Percentiles rank a stretch among this genome's conserved stretches.
Conservation (phyloP, 805 yeast species). For the Brettanomyces nanus region DNA sequence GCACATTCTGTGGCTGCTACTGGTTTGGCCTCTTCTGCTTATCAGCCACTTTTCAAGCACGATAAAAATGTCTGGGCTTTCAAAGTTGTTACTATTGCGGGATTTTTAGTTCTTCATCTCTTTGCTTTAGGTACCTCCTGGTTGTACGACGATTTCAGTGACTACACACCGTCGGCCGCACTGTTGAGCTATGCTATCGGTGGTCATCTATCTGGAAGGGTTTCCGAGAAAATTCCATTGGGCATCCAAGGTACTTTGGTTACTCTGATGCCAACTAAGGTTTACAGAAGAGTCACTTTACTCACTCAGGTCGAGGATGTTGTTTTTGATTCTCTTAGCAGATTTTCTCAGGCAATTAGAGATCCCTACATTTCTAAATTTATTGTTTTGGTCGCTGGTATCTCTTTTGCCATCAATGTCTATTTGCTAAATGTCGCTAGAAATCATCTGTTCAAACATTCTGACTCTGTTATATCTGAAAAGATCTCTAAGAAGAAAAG, state of each 20-base stretch:
- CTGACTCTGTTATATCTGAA: not conserved
- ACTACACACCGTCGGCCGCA: conserved; percentile 15
- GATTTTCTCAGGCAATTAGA: conserved; percentile 59
- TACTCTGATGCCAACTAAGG: conserved; percentile 48
- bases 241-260: conserved; percentile 40
- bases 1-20: conserved; percentile 62
- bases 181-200: conserved; percentile 17
- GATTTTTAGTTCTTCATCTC: conserved; percentile 55
- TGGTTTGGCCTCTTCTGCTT: conserved; percentile 18
- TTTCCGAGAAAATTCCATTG: conserved; percentile 36
- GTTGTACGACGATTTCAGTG: conserved; percentile 44
- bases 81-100: conserved; percentile 51
- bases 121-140: conserved; percentile 67
- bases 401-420: conserved; percentile 73
- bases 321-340: conserved; percentile 40
- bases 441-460: conserved; percentile 33
- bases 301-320: conserved; percentile 57
- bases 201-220: conserved; percentile 29
- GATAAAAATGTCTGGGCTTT: conserved; percentile 41
- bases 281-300: conserved; percentile 49
- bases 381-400: conserved; percentile 59
- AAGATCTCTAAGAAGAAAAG: not conserved
- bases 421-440: conserved; percentile 84
- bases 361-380: conserved; percentile 77
- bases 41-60: conserved; percentile 25